Base-by-base conservation (phyloP, 176 grass and related monocot genomes). In the Panicum miliaceum region DNA sequence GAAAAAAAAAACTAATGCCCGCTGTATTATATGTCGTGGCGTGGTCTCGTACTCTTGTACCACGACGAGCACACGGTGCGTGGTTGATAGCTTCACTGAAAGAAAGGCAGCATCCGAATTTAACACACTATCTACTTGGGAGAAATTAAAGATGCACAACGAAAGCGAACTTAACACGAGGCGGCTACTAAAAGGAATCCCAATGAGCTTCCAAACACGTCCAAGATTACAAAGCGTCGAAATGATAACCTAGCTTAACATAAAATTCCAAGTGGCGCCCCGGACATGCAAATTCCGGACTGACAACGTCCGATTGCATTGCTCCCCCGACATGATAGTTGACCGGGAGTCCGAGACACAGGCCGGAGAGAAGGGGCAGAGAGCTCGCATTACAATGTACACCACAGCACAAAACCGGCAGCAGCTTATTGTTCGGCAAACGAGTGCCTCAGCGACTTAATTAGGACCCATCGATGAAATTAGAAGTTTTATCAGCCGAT, bases 141-240 rank as follows among this genome's bases (percentile, higher is more conserved):
- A n/a, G n/a, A n/a, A n/a, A n/a, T n/a, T n/a, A n/a, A n/a, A n/a
- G n/a, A 26, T 46, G 41, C 23, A 71, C 6, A 43, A 0, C 47
- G 8, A 50, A 57, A 74, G 27, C 8, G 47, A 2, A 22, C n/a
- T 51, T 36, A n/a, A 22, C 16, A 13, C 29, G 66, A 34, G 67
- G 66, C 14, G 15, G 43, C 23, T 27, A 34, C 37, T 42, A 81
- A 13, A 40, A 32, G 80, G n/a, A 52, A 71, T n/a, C 52, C 79
- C 51, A 22, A 59, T 34, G 43, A 19, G 65, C 52, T 71, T 82
- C 66, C 32, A 22, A 72, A 47, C 53, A n/a, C 68, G 41, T 73
- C 80, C 37, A 45, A 61, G 25, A 61, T 15, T 62, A 57, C 81
- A 73, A 59, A 62, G 29, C 3, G 7, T 18, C 18, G 0, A 61